Conservation (phyloP, 805 yeast species). For the Zygosaccharomyces lentus region DNA sequence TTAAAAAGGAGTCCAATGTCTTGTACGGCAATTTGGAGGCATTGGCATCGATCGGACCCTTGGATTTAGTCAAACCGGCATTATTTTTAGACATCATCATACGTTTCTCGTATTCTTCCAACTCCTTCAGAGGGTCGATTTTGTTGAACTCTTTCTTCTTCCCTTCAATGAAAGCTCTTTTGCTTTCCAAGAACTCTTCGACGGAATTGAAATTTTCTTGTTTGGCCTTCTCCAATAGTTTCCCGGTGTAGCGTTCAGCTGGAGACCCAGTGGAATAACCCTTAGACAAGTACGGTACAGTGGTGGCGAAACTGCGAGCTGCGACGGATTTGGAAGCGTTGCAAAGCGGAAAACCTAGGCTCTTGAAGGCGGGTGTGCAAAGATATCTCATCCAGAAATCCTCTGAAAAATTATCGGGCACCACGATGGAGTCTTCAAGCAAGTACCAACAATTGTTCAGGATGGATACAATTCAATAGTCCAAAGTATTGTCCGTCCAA, state of each 20-base stretch:
- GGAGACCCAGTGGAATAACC: slow-evolving; percentile 24
- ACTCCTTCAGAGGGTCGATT: slow-evolving; percentile 65
- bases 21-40: slow-evolving; percentile 55
- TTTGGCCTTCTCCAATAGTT: slow-evolving; percentile 38
- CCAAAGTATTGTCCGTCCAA: too few species aligned
- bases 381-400: slow-evolving; percentile 2
- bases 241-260: slow-evolving; percentile 34
- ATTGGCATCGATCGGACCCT: slow-evolving; percentile 35
- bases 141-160: slow-evolving; percentile 53
- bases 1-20: slow-evolving; percentile 66
- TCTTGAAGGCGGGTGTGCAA: background rate
- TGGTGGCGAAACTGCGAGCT: slow-evolving; percentile 2
- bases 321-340: background rate
- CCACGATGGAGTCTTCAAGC: too few species aligned
- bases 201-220: slow-evolving; percentile 36
- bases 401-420: too few species aligned
- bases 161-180: slow-evolving; percentile 56
- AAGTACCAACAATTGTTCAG: too few species aligned
- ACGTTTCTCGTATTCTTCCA: slow-evolving; percentile 51
- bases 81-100: slow-evolving; percentile 24
- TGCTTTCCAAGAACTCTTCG: slow-evolving; percentile 56
- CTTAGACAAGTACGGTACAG: slow-evolving; percentile 5
- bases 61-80: slow-evolving; percentile 14
- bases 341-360: background rate
- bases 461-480: too few species aligned